A percentile compares a stretch with the other conserved stretches of the same genome.
These are phyloP conservation scores for Aspergillus sp. DNA, from an alignment of 2,329 filamentous ascomycete genomes.

Conservation along the genomic window DNA sequence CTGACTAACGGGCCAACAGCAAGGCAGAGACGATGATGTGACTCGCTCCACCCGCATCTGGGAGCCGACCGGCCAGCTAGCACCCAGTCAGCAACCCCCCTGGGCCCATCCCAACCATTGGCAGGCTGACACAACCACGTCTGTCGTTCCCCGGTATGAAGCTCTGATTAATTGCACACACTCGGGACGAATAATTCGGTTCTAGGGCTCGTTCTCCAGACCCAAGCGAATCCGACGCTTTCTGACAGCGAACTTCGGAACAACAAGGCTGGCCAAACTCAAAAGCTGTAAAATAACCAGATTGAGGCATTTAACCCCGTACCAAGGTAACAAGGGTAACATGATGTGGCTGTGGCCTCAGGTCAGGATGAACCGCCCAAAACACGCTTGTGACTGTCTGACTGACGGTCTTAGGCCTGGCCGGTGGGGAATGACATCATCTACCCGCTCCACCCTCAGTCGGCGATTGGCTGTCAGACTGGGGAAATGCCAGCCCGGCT, in stretches of 20 bases:
- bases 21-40: constrained; percentile 15
- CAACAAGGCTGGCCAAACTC: neutral
- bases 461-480: neutral
- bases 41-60: constrained; percentile 18
- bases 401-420: neutral
- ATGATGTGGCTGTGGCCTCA: neutral
- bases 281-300: neutral
- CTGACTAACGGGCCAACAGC: constrained; percentile 20
- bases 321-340: neutral
- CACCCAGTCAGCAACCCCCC: neutral
- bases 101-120: too few relatives aligned
- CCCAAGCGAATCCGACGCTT: neutral
- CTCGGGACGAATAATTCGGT: neutral
- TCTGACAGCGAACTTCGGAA: neutral
- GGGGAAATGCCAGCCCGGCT: neutral
- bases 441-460: neutral
- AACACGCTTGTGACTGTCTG: neutral
- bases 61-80: constrained; percentile 6
- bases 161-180: neutral
- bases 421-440: neutral
- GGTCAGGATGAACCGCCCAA: neutral
- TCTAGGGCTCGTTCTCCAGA: neutral
- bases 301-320: constrained; percentile 1
- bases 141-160: neutral
- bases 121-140: neutral